Evolutionary conservation across 768 basidiomycete genomes (phyloP), one percentile per base, ranked within the genome.

Genomic region (Tylopilus cervinicoccineus): DNA sequence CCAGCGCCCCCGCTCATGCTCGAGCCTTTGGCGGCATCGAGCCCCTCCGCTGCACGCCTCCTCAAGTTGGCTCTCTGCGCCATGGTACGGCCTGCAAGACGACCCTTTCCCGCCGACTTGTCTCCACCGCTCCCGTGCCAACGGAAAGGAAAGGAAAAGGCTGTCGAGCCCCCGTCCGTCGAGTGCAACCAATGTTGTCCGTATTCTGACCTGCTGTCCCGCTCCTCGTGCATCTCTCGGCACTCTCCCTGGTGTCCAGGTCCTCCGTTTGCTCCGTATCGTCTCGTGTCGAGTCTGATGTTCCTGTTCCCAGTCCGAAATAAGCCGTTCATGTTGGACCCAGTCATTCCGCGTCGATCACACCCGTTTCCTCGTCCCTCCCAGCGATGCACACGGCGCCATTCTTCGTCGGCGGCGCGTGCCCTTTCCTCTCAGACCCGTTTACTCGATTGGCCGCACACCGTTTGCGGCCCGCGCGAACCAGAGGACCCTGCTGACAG

Each of bases 1-100:
- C 40, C 47, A 33, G 22, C 34, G 23, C 45, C 56, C 60, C 54
- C 65, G 68, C 69, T 67, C 72, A 84, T 84, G 82, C 73, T 84
- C 59, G 81, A 85, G 72, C 79, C 80, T 60, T 68, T 84, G 55
- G 75, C 77, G 49, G 72, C 55, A 64, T 77, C 66, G 74, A 72
- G 65, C 47, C 52, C 63, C 33, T 52, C 56, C 32, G 58, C 57
- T 45, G 57, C 48, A 45, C 54, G 61, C 51, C 40, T 64, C 44
- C 58, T 65, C 36, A 65, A 55, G 50, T 51, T 63, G 45, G 57
- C 66, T 38, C 50, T 66, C 36, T 54, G 52, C 39, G 56, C 61
- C 52, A 65, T 69, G 61, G 42, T 57, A 43, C 62, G 63, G 16
- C 47, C 70, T 17, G 48, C 67, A 32, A 64, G 60, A 37, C 58